Percentiles rank a stretch among this genome's conserved stretches.
Conservation (phyloP, 805 yeast genomes). For the Starmera quercuum region DNA sequence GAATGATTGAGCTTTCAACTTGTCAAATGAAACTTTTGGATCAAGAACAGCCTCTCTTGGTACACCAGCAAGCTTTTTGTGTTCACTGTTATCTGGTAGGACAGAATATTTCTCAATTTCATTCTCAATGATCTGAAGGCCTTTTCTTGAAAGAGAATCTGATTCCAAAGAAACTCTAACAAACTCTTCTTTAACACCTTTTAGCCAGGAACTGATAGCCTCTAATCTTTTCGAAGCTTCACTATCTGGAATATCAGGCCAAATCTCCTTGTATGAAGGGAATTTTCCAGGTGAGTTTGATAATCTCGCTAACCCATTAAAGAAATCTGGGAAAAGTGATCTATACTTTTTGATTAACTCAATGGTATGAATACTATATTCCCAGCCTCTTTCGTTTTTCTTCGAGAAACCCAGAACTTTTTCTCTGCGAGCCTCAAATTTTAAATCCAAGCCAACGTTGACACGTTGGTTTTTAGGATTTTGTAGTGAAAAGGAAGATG, state of each 20-base stretch:
- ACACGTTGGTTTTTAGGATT: conserved; percentile 42
- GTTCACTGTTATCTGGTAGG: conserved; percentile 36
- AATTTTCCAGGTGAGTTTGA: conserved; percentile 19
- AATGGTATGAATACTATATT: conserved; percentile 69
- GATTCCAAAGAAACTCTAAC: conserved; percentile 67
- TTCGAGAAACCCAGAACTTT: conserved; percentile 87
- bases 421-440: conserved; percentile 68
- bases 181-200: conserved; percentile 45
- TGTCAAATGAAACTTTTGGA: conserved; percentile 64
- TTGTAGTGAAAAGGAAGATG: conserved; percentile 62
- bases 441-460: conserved; percentile 78
- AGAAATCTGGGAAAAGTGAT: conserved; percentile 53
- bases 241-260: conserved; percentile 27
- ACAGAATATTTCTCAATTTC: conserved; percentile 40
- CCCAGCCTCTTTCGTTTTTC: conserved; percentile 66
- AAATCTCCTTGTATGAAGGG: conserved; percentile 22
- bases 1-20: conserved; percentile 69
- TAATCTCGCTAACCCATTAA: conserved; percentile 29
- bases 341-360: conserved; percentile 56
- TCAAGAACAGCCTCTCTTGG: conserved; percentile 79
- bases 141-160: conserved; percentile 63
- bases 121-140: conserved; percentile 61
- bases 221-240: conserved; percentile 19
- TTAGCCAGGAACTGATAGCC: conserved; percentile 33
- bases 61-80: conserved; percentile 65